Conservation (phyloP, 352 stramenopile genomes). For the Phytophthora capsici region DNA sequence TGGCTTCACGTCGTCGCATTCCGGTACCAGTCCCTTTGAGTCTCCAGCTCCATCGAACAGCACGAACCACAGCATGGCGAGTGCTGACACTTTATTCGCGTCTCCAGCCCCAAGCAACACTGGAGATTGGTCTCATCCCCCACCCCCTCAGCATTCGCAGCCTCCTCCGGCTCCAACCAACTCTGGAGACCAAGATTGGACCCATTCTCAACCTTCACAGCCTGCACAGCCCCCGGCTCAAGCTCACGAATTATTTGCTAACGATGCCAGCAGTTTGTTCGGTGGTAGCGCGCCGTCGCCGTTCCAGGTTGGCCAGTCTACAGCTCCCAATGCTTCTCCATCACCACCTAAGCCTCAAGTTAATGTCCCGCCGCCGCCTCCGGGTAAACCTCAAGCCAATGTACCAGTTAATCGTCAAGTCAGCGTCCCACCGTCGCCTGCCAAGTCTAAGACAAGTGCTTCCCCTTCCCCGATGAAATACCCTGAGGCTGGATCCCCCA, state of each 20-base stretch:
- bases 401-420: slow-evolving; percentile 1
- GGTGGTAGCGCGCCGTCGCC: slow-evolving; percentile 13
- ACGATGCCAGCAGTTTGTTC: slow-evolving; percentile 47
- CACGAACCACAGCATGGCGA: slow-evolving; percentile 20
- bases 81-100: slow-evolving; percentile 39
- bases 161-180: slow-evolving; percentile 8
- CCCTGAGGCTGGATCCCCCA: not conserved
- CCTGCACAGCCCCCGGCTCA: slow-evolving; percentile 17
- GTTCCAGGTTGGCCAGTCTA: slow-evolving; percentile 6
- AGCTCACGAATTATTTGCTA: slow-evolving; percentile 45
- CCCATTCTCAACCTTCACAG: slow-evolving; percentile 4
- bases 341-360: slow-evolving; percentile 14
- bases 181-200: not conserved
- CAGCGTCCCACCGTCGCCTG: slow-evolving; percentile 3
- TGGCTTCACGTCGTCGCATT: slow-evolving; percentile 14
- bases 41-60: slow-evolving; percentile 17
- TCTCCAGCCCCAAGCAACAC: slow-evolving; percentile 22
- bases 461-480: slow-evolving; percentile 17
- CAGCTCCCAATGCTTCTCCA: not conserved
- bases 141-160: slow-evolving; percentile 2
- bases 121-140: not conserved
- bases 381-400: slow-evolving; percentile 4
- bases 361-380: slow-evolving; percentile 5
- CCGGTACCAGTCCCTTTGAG: slow-evolving; percentile 27
- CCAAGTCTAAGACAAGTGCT: slow-evolving; percentile 9